Conservation (phyloP, 2,329 filamentous ascomycete genomes). For the Ophiostoma sp. region DNA sequence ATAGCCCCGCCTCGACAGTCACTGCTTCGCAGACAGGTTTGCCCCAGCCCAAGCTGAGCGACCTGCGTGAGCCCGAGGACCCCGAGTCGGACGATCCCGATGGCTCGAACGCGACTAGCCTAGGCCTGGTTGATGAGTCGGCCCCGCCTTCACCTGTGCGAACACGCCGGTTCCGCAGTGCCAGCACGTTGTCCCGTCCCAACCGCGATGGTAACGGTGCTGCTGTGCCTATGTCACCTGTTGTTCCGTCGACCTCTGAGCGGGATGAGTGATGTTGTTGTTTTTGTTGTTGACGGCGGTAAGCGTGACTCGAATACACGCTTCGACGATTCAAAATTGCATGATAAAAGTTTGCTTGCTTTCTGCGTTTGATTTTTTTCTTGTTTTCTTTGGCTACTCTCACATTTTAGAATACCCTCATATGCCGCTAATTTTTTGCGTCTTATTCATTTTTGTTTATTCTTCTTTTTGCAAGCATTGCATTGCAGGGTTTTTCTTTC, state of each 20-base stretch:
- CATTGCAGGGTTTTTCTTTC: slow-evolving; percentile 3
- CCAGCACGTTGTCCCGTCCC: slow-evolving; percentile 20
- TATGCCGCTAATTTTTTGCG: background rate
- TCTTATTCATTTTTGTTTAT: background rate
- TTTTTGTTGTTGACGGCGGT: background rate
- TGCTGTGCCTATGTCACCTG: slow-evolving; percentile 5
- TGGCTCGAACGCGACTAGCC: background rate
- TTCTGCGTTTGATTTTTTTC: background rate
- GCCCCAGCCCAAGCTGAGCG: background rate
- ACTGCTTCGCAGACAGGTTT: background rate
- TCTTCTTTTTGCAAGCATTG: slow-evolving; percentile 9
- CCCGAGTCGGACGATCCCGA: slow-evolving; percentile 22
- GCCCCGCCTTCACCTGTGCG: slow-evolving; percentile 16
- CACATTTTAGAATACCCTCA: slow-evolving; percentile 16
- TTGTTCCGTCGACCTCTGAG: background rate
- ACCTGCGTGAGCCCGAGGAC: slow-evolving; percentile 26
- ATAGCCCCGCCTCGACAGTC: background rate
- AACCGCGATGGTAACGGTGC: background rate
- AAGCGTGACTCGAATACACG: background rate
- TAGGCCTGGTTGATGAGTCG: background rate
- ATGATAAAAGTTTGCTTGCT: slow-evolving; percentile 16
- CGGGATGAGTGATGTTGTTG: background rate
- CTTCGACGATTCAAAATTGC: background rate
- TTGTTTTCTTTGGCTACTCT: background rate
- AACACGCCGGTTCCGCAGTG: slow-evolving; percentile 24